Evolutionary conservation across 1,284 basidiomycete genomes (phyloP), one percentile per base, ranked within the genome.

Genomic region (Trametes sp.): DNA sequence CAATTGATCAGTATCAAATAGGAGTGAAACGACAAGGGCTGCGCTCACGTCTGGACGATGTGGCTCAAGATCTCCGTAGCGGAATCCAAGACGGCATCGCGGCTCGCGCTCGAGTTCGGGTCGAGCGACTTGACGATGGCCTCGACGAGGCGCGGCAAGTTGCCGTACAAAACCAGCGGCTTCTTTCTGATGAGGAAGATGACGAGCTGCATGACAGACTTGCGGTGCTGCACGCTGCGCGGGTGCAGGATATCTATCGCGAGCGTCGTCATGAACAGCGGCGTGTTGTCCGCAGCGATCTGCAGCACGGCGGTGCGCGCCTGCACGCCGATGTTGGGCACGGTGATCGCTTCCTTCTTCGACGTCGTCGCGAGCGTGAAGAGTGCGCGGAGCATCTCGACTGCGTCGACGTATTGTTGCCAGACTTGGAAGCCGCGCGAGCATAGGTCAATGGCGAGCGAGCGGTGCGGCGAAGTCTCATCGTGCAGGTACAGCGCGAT

Each of bases 51-150:
- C 72, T 90, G 88, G 9, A 98, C 96, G 24, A 94, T 92, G 75
- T 92, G 93, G 55, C 92, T 93, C 50, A 96, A 82, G 54, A 99
- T 98, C 68, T 98, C 94, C 0, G 96, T 98, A 0, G 95, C 97
- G 0, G 94, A 89, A 68, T 96, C 92, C 54, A 94, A 80, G 2
- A 98, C 91, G 0, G 93, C 92, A 49, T 98, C 95, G 16, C 98
- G 85, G 73, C 92, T 87, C 13, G 88, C 81, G 0, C 88, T 93
- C 11, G 89, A 84, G 70, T 94, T 96, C 13, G 97, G 98, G 76
- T 99, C 97, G 45, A 99, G 82, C 9, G 95, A 98, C 75, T 96
- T 98, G 24, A 99, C 96, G 1, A 99, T 95, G 1, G 96, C 95
- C 75, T 99, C 97, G 73, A 95, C 90, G 42, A 98, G 81, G 29